Percentiles rank a stretch among this genome's conserved stretches.
Conservation (phyloP, 495 filamentous ascomycete genomes). For the Cercophora newfieldiana region DNA sequence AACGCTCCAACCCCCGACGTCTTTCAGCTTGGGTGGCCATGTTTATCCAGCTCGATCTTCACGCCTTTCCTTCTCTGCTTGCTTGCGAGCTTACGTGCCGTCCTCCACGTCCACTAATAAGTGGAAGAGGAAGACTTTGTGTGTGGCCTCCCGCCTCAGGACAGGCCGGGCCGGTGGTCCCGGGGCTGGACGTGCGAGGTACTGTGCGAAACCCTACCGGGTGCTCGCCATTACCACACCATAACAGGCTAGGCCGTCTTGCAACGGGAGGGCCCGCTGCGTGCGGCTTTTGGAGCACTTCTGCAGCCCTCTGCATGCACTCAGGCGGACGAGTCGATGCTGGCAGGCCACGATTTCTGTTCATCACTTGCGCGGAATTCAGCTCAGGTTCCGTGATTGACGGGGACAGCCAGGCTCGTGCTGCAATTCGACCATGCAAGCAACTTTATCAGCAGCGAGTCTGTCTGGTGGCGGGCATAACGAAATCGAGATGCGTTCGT, state of each 20-base stretch:
- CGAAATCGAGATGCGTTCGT: background rate
- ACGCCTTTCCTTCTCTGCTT: background rate
- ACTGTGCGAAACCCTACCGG: background rate
- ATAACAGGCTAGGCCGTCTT: background rate
- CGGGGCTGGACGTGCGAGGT: slow-evolving; percentile 1
- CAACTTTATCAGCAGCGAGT: background rate
- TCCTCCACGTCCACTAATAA: background rate
- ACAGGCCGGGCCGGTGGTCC: background rate
- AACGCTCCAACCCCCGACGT: background rate
- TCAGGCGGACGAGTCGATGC: background rate
- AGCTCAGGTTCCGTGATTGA: background rate
- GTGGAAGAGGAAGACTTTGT: background rate
- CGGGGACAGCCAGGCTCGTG: background rate
- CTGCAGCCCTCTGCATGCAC: background rate
- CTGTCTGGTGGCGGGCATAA: background rate
- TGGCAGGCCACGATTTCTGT: background rate
- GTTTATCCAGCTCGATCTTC: background rate
- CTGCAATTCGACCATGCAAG: background rate
- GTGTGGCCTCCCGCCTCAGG: background rate
- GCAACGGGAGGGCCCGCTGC: background rate
- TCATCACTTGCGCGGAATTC: background rate
- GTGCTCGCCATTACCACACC: background rate
- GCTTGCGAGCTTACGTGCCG: background rate
- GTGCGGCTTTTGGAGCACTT: background rate
- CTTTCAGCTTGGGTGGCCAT: background rate